phyloP scores from a whole-genome alignment of 352 stramenopile species.

The Globisporangium spiculum region DNA sequence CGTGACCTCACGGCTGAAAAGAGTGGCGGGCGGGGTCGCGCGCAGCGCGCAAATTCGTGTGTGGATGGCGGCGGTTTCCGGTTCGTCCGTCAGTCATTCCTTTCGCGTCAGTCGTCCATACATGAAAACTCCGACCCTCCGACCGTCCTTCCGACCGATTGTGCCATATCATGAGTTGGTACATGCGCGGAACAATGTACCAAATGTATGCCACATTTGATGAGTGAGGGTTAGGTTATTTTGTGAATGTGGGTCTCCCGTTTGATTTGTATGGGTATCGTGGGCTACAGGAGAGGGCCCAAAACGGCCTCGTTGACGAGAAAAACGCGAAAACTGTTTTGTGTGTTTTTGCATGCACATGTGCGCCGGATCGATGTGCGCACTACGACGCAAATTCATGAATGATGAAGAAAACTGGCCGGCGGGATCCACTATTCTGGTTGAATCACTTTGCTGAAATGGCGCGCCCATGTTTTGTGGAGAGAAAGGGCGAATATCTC shows the following conservation, averaged over 20 bases:
- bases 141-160: no score
- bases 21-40: no score
- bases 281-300: conserved; percentile 1
- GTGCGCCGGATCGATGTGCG: neutral
- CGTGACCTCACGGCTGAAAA: neutral
- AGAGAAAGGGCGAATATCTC: neutral
- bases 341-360: neutral
- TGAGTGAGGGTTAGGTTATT: no score
- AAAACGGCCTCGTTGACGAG: conserved; percentile 4
- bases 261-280: neutral
- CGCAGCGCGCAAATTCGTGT: neutral
- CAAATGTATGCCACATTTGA: neutral
- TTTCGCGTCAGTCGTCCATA: neutral
- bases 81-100: neutral
- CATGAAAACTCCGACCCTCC: no score
- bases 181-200: neutral
- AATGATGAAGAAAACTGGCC: neutral
- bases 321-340: conserved; percentile 3
- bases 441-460: conserved; percentile 5
- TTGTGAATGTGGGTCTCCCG: neutral
- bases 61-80: neutral
- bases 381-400: conserved; percentile 2
- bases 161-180: no score
- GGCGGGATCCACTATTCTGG: neutral
- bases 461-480: neutral